These are phyloP conservation scores for Ceriops decandra DNA, from an alignment of 345 rosid genomes.

Conservation along the genomic window DNA sequence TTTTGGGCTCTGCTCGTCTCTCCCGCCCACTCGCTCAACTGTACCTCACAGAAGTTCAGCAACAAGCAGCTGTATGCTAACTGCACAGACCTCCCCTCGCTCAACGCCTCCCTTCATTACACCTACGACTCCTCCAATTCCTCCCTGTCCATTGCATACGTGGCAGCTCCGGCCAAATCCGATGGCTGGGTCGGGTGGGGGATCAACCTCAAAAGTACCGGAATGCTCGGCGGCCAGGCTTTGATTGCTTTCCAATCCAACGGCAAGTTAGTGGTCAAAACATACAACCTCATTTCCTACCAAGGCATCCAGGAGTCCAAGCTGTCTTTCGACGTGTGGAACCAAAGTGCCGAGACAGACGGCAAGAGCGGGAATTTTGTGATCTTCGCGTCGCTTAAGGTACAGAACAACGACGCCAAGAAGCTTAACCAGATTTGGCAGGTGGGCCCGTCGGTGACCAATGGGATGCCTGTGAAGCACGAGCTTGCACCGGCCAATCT, in stretches of 20 bases:
- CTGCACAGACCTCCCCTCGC: conserved; percentile 26
- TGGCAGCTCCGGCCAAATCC: conserved; percentile 11
- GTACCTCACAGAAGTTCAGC: conserved; percentile 44
- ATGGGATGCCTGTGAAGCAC: conserved; percentile 17
- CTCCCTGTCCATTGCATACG: conserved; percentile 21
- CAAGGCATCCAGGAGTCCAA: conserved; percentile 7
- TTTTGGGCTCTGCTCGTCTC: conserved; percentile 31
- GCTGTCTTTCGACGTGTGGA: conserved; percentile 22
- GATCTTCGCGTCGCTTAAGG: conserved; percentile 23
- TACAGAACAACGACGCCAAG: background rate
- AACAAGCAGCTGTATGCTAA: background rate
- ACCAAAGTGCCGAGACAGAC: conserved; percentile 7
- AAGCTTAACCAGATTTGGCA: conserved; percentile 28
- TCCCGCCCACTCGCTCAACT: conserved; percentile 43
- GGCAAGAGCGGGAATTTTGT: conserved; percentile 7
- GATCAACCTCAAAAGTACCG: conserved; percentile 46
- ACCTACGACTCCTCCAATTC: conserved; percentile 13
- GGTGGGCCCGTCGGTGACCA: conserved; percentile 20
- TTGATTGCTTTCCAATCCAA: conserved; percentile 49
- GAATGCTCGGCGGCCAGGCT: conserved; percentile 67
- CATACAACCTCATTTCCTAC: conserved; percentile 17
- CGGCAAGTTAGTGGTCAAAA: conserved; percentile 25
- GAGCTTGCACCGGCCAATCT: conserved; percentile 4
- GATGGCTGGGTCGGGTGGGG: conserved; percentile 83
- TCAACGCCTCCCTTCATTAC: conserved; percentile 15